Evolutionary conservation across 2,329 filamentous ascomycete genomes (phyloP), one percentile per base, ranked within the genome.

Genomic region (Raffaelea deltoideospora): DNA sequence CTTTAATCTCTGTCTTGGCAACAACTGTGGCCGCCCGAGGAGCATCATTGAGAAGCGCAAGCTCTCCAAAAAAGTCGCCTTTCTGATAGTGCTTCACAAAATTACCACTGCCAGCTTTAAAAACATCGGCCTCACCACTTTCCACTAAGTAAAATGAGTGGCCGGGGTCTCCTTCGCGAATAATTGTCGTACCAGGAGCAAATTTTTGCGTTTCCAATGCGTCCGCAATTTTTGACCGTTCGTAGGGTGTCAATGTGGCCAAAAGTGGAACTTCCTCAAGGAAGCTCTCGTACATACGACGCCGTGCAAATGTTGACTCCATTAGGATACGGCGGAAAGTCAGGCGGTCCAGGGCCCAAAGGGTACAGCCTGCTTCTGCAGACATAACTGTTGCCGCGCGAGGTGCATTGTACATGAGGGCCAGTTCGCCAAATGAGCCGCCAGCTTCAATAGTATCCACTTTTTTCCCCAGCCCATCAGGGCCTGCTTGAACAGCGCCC

Each of bases 291-390:
- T 96, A 96, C 78, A 96, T 88, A 51, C 88, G 82, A 48, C 90
- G 79, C 39, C 88, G 82, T 49, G 92, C 84, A 63, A 95, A 96
- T 4, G 90, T 93, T 28, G 84, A 92, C 61, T 96, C 88, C 87
- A 98, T 95, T 43, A 98, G 69, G 45, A 98, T 96, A 42, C 90
- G 83, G 48, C 90, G 85, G 69, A 98, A 98, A 10, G 90, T 98
- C 44, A 95, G 71, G 37, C 90, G 84, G 54, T 98, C 90, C 35
- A 98, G 68, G 17, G 86, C 86, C 90, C 90, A 98, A 10, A 98
- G 69, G 4, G 80, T 87, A 51, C 81, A 87, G 24, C 71, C 63
- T 3, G 78, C 56, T 50, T 92, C 83, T 11, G 79, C 76, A 22
- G 84, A 93, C 42, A 92, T 72, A 41, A 98, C 84, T 0, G 90